These are phyloP conservation scores for Aphanoascus verrucosus DNA, from an alignment of 2,329 filamentous ascomycete genomes.

Conservation along the genomic window DNA sequence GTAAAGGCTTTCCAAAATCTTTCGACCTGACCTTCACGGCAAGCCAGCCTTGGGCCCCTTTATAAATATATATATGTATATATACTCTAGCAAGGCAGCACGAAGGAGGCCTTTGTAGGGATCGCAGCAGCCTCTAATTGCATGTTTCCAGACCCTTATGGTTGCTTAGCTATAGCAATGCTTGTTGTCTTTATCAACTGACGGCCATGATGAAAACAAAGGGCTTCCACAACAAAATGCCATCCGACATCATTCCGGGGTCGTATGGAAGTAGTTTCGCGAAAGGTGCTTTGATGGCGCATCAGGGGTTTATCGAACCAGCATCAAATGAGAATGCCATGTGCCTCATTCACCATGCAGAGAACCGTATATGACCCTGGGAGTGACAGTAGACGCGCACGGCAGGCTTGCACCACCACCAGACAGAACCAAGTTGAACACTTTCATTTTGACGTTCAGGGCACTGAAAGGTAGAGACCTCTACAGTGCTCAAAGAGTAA, in stretches of 20 bases:
- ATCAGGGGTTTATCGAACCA: neutral
- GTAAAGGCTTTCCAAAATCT: neutral
- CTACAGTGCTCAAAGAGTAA: no score
- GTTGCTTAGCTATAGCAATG: neutral
- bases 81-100: neutral
- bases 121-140: neutral
- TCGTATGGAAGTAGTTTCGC: neutral
- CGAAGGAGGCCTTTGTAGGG: neutral
- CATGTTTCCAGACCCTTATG: neutral
- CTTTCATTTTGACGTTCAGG: no score
- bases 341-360: no score
- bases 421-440: no score
- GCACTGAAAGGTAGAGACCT: no score
- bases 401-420: no score
- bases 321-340: no score
- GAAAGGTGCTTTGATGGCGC: neutral
- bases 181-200: no score
- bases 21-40: neutral
- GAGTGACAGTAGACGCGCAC: no score
- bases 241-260: neutral
- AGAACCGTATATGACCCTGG: no score
- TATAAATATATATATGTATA: neutral
- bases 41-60: neutral
- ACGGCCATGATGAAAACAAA: neutral
- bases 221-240: neutral